These are phyloP conservation scores for Sporothrix pseudoabietina DNA, from an alignment of 2,329 filamentous ascomycete genomes.

Conservation along the genomic window DNA sequence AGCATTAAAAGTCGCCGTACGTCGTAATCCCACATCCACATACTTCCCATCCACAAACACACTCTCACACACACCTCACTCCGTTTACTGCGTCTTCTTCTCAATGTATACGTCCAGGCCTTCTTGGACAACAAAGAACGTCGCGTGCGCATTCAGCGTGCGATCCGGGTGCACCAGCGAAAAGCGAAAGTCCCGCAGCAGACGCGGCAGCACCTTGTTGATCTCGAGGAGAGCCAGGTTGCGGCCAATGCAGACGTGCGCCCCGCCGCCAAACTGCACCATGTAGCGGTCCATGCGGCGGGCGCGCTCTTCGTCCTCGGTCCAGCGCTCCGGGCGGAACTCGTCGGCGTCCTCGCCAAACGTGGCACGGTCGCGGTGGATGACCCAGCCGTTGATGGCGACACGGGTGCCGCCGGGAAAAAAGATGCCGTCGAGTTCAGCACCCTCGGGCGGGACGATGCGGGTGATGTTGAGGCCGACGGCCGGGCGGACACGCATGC, in stretches of 20 bases:
- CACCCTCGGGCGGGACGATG: constrained; percentile 53
- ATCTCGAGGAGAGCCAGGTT: constrained; percentile 60
- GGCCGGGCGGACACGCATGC: constrained; percentile 58
- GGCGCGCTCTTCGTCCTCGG: constrained; percentile 49
- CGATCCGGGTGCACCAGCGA: constrained; percentile 54
- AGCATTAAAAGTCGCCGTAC: not conserved
- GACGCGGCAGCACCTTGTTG: constrained; percentile 59
- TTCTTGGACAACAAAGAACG: constrained; percentile 62
- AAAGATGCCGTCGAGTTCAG: constrained; percentile 53
- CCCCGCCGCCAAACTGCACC: constrained; percentile 61
- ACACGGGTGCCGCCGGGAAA: constrained; percentile 56
- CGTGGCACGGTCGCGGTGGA: constrained; percentile 51
- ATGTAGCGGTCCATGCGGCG: constrained; percentile 57
- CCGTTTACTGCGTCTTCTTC: constrained; percentile 36
- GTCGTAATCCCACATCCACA: not conserved
- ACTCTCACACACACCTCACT: too few relatives aligned
- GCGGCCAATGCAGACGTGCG: constrained; percentile 58
- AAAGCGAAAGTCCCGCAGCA: constrained; percentile 58
- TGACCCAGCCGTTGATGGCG: constrained; percentile 58
- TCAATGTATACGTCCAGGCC: constrained; percentile 57
- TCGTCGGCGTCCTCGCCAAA: constrained; percentile 57
- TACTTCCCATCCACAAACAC: not conserved
- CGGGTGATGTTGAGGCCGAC: constrained; percentile 59
- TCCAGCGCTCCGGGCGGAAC: constrained; percentile 59
- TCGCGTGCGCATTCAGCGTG: constrained; percentile 56